Base-by-base conservation (phyloP, 2,329 filamentous ascomycete species). In the Fusarium torreyae region DNA sequence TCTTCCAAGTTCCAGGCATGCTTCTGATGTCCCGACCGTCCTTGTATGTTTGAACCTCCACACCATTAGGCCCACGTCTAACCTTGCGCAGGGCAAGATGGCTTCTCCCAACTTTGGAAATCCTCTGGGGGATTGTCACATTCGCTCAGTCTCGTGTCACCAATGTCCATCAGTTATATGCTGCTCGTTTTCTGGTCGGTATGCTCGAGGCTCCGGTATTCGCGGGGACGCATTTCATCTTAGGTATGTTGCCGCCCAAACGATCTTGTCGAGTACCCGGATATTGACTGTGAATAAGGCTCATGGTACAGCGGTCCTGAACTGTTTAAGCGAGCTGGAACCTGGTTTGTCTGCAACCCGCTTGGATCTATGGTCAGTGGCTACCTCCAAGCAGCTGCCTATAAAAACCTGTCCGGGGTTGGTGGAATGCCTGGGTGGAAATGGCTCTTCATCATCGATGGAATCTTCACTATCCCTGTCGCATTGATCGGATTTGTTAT, bases 341-440 rank as follows among this genome's bases (percentile, higher is more conserved):
- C 50, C 1, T 64, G 61, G 61, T 64, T 60, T 34, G 20, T 64
- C 39, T 60, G 56, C n/a, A 54, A 60, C 20, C 56, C 56, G 4
- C 50, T 73, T 13, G 75, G 69, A 1, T 68, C 70, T 57, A 70
- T 70, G 68, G 58, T 70, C 22, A 61, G 60, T 24, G 62, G 72
- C 2, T 77, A 78, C 20, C 69, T 78, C 0, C 76, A 78, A 57
- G 74, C 76, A 2, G 76, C 76, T 1, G 84, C 84, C 0, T 86
- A 86, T 24, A 64, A 24, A 1, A 66, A 66, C 31, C 52, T 71
- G 2, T 57, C 58, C 4, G 84, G 84, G 0, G 77, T 83, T 1
- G 74, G 71, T 5, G 84, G 84, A 1, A 79, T 84, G 76, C 74
- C 82, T 0, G 85, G 85, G 0, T 86, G 83, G 84, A 75, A 80